A percentile compares a stretch with the other conserved stretches of the same genome.
phyloP scores from a whole-genome alignment of 2,329 filamentous ascomycete genomes.

The Beauveria caledonica region DNA sequence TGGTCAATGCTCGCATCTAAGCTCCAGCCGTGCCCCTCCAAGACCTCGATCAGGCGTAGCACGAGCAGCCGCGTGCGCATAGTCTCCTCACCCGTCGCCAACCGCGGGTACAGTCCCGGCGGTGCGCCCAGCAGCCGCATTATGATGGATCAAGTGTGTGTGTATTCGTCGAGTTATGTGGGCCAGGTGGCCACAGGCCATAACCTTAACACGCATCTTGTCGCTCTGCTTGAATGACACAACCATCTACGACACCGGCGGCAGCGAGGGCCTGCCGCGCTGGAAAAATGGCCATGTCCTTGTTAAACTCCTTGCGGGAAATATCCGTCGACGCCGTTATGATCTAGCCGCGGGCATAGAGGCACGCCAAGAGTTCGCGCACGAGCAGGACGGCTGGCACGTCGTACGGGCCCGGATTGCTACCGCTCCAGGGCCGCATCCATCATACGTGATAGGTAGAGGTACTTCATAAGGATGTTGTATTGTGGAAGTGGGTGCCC shows the following conservation, averaged over 20 bases:
- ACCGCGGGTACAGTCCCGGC: not conserved
- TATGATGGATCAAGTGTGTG: too few relatives aligned
- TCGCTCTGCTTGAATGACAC: conserved; percentile 6
- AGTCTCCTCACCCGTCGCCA: conserved; percentile 1
- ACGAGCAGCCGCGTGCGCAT: conserved; percentile 6
- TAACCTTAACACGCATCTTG: too few relatives aligned
- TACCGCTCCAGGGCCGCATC: conserved; percentile 1
- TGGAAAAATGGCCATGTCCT: conserved; percentile 10
- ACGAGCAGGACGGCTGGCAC: conserved; percentile 2
- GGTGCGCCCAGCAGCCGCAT: conserved; percentile 8
- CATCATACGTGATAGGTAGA: too few relatives aligned
- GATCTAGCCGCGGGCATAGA: conserved; percentile 10
- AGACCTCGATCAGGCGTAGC: not conserved
- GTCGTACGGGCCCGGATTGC: conserved; percentile 1
- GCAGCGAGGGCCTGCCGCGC: not conserved
- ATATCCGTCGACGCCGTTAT: conserved; percentile 9
- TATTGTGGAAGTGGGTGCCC: too few relatives aligned
- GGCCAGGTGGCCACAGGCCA: too few relatives aligned
- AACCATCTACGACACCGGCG: conserved; percentile 5
- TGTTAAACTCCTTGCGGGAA: conserved; percentile 6
- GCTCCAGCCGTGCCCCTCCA: conserved; percentile 9
- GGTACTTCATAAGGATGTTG: too few relatives aligned
- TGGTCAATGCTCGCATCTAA: conserved; percentile 11
- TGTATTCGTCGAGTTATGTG: too few relatives aligned
- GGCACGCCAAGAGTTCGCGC: conserved; percentile 7